Evolutionary conservation across 2,329 filamentous ascomycete genomes (phyloP).

Genomic region (Fusarium domesticum): DNA sequence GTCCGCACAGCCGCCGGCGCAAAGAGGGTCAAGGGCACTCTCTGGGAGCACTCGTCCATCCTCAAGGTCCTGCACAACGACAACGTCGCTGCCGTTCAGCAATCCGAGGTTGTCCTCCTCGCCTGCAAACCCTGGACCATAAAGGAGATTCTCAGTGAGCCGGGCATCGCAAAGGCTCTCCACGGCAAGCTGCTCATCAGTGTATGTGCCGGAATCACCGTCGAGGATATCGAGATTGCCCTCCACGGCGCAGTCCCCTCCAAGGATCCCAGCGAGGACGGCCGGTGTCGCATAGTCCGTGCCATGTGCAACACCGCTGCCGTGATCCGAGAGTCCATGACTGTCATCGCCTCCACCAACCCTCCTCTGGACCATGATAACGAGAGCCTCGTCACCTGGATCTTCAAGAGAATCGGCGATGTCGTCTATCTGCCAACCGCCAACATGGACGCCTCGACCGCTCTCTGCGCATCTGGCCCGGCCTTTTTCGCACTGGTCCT

Average conservation of each 20-base stretch:
- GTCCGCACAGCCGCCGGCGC: conserved; percentile 69
- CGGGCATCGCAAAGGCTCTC: conserved; percentile 70
- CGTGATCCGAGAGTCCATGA: conserved; percentile 78
- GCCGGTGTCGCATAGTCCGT: conserved; percentile 64
- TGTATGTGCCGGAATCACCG: conserved; percentile 75
- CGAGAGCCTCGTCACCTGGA: conserved; percentile 65
- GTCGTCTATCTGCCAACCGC: conserved; percentile 64
- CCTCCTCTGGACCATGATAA: conserved; percentile 55
- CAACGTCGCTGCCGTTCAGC: conserved; percentile 64
- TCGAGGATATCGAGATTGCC: conserved; percentile 62
- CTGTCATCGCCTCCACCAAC: conserved; percentile 64
- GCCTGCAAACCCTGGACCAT: conserved; percentile 80
- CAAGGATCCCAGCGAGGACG: conserved; percentile 44
- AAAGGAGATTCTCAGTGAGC: conserved; percentile 61
- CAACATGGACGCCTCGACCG: conserved; percentile 70
- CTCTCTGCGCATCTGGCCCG: conserved; percentile 70
- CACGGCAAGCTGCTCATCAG: conserved; percentile 77
- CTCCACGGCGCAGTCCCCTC: conserved; percentile 56
- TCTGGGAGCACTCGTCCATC: conserved; percentile 59
- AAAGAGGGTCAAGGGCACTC: conserved; percentile 62
- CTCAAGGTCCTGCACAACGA: conserved; percentile 68
- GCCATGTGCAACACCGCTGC: conserved; percentile 85
- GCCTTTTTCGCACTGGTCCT: conserved; percentile 74
- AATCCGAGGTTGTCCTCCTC: conserved; percentile 72
- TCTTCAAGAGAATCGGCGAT: conserved; percentile 71